Base-by-base conservation (phyloP, 192 early-diverging fungal genomes). In the Coemansia sp. region DNA sequence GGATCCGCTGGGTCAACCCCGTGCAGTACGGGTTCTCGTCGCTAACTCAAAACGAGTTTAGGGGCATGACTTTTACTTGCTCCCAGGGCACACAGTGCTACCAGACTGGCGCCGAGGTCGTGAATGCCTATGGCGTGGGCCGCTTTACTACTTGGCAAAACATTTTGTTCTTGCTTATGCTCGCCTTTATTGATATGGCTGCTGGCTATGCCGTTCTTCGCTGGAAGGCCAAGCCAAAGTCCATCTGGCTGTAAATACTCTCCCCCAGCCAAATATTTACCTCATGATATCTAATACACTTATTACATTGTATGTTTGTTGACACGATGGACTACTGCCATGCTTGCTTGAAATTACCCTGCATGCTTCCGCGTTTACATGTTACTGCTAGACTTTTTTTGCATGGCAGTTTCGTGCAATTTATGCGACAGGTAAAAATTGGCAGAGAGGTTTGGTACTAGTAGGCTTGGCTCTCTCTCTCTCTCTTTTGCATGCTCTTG, bases 1-100 rank as follows among this genome's bases (percentile, higher is more conserved):
- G 83, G 83, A 76, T 85, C 10, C 79, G 79, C 45, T 85, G 71
- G 74, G 57, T 85, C 60, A 76, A 77, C 36, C 71, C 70, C 35
- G 65, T 85, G 1, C 65, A 76, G 43, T 82, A 85, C 43, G 64
- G 58, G 0, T 85, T 77, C 40, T 34, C 74, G 7, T 60, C 74
- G 4, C 46, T 85, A 20, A 39, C 64, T 1, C 76, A 77, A 45
- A 85, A 82, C 69, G 84, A 85, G 62, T 65, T 85, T 26, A 37
- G 40, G 1, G 79, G 73, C 31, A 50, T 79, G 28, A 48, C 10
- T 13, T 85, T 82, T 55, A 14, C 28, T n/a, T 83, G 82, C 69
- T 16, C 58, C 9, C 36, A 62, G 9, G 70, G 67, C 9, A 35
- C 37, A 13, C 64, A 76, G 60, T 83, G 80, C 66, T 83, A 70